Percentiles rank a stretch among this genome's conserved stretches.
These are phyloP conservation scores for Pleurozium schreberi DNA, from an alignment of 225 moss, liverwort and hornwort genomes.

Conservation along the genomic window DNA sequence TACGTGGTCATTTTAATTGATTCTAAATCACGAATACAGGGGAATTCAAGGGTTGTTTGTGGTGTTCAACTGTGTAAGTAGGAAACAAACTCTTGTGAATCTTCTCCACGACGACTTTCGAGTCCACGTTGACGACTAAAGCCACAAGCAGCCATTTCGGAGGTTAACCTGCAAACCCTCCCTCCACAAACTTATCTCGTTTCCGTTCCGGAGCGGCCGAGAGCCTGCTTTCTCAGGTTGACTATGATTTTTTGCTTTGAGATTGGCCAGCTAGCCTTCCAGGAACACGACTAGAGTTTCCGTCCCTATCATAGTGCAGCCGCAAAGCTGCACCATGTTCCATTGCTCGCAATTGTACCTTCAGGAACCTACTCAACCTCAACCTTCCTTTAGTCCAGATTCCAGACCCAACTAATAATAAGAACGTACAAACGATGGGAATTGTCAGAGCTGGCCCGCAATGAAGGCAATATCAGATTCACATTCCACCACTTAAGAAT, in stretches of 20 bases:
- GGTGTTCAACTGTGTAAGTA: not conserved
- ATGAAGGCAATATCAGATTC: not conserved
- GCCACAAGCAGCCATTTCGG: not conserved
- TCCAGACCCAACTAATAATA: not conserved
- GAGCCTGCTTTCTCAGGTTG: not conserved
- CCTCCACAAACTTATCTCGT: not conserved
- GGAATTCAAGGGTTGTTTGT: not conserved
- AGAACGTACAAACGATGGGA: not conserved
- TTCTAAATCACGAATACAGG: not conserved
- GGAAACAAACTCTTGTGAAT: not conserved
- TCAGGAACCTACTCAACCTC: not conserved
- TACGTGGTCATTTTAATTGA: not conserved
- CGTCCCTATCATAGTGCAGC: not conserved
- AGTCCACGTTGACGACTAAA: not conserved
- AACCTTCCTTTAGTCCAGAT: not conserved
- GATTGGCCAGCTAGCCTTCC: not conserved
- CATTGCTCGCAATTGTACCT: not conserved
- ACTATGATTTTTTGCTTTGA: not conserved
- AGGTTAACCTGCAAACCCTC: not conserved
- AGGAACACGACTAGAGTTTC: not conserved
- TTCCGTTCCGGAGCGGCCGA: not conserved
- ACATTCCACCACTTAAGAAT: not conserved
- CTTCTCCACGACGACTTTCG: not conserved
- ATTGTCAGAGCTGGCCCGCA: not conserved
- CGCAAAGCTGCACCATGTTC: not conserved